Evolutionary conservation across 257 asterid species (phyloP), one percentile per base, ranked within the genome.

Genomic region (Gardenia jasminoides): DNA sequence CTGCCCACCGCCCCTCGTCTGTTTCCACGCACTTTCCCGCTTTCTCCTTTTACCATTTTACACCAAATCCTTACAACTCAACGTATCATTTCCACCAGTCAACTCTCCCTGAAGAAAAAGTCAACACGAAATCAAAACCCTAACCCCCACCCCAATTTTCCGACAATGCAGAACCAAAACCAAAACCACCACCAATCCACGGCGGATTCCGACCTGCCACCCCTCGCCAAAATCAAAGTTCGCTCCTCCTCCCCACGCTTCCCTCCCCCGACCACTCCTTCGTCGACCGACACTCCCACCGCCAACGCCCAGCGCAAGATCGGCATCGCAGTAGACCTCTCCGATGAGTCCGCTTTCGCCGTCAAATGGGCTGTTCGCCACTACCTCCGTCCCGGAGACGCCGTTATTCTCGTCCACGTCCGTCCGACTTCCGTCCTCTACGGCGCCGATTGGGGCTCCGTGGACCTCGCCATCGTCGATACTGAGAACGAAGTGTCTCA

Each of bases 381-480:
- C 74, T 92, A 92, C 89, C 90, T 92, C 80, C 97, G 97, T 33
- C 97, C 95, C 7, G 97, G 97, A 0, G 97, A 91, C 87, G 97
- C 97, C 67, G 97, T 93, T 41, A 83, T 93, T 11, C 84, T 93
- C 7, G 83, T 93, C 73, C 97, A 93, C 77, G 97, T 92, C 72
- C 94, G 97, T 16, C 97, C 97, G 26, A 92, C 97, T 17, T 92
- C 97, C 79, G 97, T 92, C 70, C 95, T 92, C 61, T 92, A 92
- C 86, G 97, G 97, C 30, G 97, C 97, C 7, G 97, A 93, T 67
- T 92, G 97, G 96, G 97, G 97, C 19, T 91, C 97, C 74, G 94
- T 92, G 52, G 97, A 92, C 85, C 90, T 82, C 72, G 89, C 97
- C 47, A 81, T 87, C 59, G 93, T 91, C 73, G 97, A 91, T 31